Conservation (phyloP, 345 rosid species). For the Camelina laxa region DNA sequence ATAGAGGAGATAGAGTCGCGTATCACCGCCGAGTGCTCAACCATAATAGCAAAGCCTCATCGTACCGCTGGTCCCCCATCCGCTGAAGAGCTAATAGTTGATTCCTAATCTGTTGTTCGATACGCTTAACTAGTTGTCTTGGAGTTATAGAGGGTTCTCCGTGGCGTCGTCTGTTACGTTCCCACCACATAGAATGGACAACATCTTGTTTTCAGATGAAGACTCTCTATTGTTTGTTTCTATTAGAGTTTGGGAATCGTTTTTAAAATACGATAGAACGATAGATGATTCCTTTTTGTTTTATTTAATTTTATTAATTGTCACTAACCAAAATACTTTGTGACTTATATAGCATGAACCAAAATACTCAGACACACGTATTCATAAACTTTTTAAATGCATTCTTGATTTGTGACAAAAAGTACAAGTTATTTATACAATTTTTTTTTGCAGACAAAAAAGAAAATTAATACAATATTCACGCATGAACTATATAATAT, state of each 20-base stretch:
- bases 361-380: background rate
- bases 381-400: background rate
- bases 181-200: no score
- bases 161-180: no score
- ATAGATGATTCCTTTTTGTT: background rate
- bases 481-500: background rate
- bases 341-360: background rate
- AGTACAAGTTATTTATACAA: background rate
- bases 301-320: background rate
- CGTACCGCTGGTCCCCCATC: no score
- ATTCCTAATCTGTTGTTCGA: no score
- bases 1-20: no score
- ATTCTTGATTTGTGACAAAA: background rate
- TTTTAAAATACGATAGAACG: no score
- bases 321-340: background rate
- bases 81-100: no score
- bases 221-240: background rate
- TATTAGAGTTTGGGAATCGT: background rate
- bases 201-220: background rate
- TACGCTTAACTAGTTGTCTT: no score
- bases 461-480: background rate
- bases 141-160: no score
- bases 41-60: no score
- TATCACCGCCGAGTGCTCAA: no score
- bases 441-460: no score